Percentiles rank a stretch among this genome's conserved stretches.
These are phyloP conservation scores for Agaricus blazei DNA, from an alignment of 768 basidiomycete genomes.

Conservation along the genomic window DNA sequence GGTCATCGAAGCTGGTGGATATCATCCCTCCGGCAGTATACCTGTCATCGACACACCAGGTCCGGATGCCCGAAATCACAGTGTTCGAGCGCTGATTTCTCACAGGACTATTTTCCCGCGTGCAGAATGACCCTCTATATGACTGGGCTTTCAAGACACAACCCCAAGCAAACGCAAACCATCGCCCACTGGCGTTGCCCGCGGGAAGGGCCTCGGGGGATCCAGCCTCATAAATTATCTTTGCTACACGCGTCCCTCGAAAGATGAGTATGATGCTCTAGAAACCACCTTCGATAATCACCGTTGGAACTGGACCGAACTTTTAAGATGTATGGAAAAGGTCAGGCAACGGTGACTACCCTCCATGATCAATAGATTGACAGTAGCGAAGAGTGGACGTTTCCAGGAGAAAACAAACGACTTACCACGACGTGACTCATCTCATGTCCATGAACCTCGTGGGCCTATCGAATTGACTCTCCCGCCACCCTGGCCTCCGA, in stretches of 20 bases:
- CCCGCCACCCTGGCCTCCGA: constrained; percentile 3
- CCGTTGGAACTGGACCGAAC: constrained; percentile 17
- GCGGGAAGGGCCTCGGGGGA: constrained; percentile 25
- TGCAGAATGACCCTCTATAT: constrained; percentile 14
- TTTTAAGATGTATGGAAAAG: constrained; percentile 17
- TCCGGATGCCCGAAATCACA: neutral
- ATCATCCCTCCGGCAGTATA: neutral
- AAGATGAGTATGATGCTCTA: constrained; percentile 13
- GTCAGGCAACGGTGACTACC: neutral
- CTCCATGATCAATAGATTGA: neutral
- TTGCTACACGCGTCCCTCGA: neutral
- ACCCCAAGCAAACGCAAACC: constrained; percentile 18
- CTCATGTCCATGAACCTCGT: neutral
- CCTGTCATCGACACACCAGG: constrained; percentile 15
- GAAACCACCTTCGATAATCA: constrained; percentile 12
- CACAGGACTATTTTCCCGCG: neutral
- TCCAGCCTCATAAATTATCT: constrained; percentile 15
- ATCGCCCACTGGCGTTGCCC: constrained; percentile 14
- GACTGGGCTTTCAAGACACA: constrained; percentile 22
- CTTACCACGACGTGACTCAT: neutral
- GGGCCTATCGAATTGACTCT: constrained; percentile 11
- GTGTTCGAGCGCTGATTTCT: neutral
- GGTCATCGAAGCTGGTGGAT: constrained; percentile 28
- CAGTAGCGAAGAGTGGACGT: neutral
- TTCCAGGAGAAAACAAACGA: neutral